Base-by-base conservation (phyloP, 106 monocot genomes). In the Triglochin maritima region DNA sequence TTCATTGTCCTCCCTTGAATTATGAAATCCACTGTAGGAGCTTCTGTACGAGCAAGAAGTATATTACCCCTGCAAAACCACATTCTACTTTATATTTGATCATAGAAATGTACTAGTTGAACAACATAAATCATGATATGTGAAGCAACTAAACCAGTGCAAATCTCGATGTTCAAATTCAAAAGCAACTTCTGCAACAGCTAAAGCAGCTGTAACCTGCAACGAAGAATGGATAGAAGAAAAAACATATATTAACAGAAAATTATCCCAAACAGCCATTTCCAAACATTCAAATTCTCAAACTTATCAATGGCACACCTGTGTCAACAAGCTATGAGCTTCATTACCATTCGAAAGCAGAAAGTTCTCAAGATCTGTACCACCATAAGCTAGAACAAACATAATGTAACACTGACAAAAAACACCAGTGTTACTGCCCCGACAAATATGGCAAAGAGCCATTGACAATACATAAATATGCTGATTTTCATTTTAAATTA, bases 111-210 rank as follows among this genome's bases (percentile, higher is more conserved):
- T 7, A 46, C 12, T 71, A 47, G 46, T 14, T 44, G 50, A 59
- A 45, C 51, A 48, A 60, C 12, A 44, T 49, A 43, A 15, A 57
- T 2, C 13, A 45, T 45, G 3, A 56, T 69, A 29, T 46, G 2
- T 47, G 8, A 57, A 9, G 4, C 56, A 59, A 65, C n/a, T 57
- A 64, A 6, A 96, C 98, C 98, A 98, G 64, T 98, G 98, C 58
- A 98, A 74, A 70, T 98, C 98, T 72, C 98, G 79, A 71, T 98
- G 98, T 76, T 98, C 98, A 89, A 98, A 98, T 84, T 98, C 84
- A 65, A 88, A 98, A 17, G 86, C 84, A 73, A 67, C 63, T 79
- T 98, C 98, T 60, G 98, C 98, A 13, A 92, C 92, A 69, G 92
- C 92, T 50, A 98, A 78, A 50, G 86, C 80, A 73, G 77, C 75